phyloP scores from a whole-genome alignment of 352 stramenopile species.

The Albugo candida region DNA sequence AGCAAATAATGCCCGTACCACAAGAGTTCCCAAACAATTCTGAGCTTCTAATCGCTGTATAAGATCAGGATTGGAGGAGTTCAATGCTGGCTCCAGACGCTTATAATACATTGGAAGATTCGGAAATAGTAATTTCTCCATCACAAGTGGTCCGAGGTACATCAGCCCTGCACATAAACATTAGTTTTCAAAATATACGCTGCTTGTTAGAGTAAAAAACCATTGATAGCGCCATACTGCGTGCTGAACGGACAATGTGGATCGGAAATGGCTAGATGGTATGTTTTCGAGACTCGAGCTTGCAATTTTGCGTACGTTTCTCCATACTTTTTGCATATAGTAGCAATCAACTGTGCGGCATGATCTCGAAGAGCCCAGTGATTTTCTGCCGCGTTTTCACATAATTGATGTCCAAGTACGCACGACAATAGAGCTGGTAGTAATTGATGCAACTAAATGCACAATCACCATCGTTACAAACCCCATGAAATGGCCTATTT shows the following conservation, averaged over 20 bases:
- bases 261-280: constrained; percentile 74
- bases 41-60: constrained; percentile 68
- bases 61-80: constrained; percentile 47
- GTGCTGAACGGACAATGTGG: constrained; percentile 63
- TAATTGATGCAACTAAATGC: constrained; percentile 78
- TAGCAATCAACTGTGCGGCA: constrained; percentile 49
- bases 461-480: neutral
- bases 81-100: constrained; percentile 59
- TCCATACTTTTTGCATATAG: constrained; percentile 72
- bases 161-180: constrained; percentile 33
- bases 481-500: neutral
- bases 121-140: constrained; percentile 86
- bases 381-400: constrained; percentile 64
- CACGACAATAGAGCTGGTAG: constrained; percentile 85
- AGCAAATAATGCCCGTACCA: constrained; percentile 21
- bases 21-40: constrained; percentile 71
- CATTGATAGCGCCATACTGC: constrained; percentile 85
- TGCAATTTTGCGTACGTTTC: constrained; percentile 86
- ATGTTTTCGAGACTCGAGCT: constrained; percentile 79
- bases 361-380: constrained; percentile 84
- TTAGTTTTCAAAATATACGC: neutral
- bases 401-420: constrained; percentile 80
- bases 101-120: constrained; percentile 76
- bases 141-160: constrained; percentile 79
- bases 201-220: constrained; percentile 14